phyloP scores from a whole-genome alignment of 805 yeast genomes.

The Candida mattraensis region DNA sequence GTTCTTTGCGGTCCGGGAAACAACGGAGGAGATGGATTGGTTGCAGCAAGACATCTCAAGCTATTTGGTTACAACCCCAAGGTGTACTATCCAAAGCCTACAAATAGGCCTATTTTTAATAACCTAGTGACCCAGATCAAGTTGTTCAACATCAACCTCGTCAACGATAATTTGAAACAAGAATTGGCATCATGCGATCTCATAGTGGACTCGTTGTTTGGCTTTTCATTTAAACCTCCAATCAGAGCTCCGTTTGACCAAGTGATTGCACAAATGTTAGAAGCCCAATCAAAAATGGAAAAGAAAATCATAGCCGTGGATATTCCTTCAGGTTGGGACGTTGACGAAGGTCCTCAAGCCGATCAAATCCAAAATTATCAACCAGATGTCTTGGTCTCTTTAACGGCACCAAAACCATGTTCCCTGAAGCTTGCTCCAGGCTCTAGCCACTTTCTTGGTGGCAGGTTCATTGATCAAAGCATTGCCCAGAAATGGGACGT shows the following conservation, averaged over 20 bases:
- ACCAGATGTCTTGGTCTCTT: constrained; percentile 72
- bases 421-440: constrained; percentile 48
- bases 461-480: constrained; percentile 69
- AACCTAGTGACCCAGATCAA: constrained; percentile 66
- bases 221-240: constrained; percentile 91
- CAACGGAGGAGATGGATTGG: constrained; percentile 96
- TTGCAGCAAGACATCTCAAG: constrained; percentile 87
- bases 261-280: constrained; percentile 42
- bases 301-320: constrained; percentile 79
- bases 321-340: constrained; percentile 97
- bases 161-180: constrained; percentile 34
- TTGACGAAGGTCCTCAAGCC: constrained; percentile 73
- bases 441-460: constrained; percentile 77
- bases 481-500: constrained; percentile 77
- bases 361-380: constrained; percentile 35
- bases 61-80: constrained; percentile 77
- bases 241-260: constrained; percentile 72
- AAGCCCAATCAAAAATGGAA: constrained; percentile 20
- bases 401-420: constrained; percentile 95
- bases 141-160: constrained; percentile 59
- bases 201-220: constrained; percentile 83
- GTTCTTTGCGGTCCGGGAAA: constrained; percentile 94
- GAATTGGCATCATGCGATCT: constrained; percentile 41
- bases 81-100: constrained; percentile 76
- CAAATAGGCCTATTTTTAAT: constrained; percentile 53